Evolutionary conservation across 1,139 yeast species (phyloP).

Genomic region (Suhomyces anneliseae): DNA sequence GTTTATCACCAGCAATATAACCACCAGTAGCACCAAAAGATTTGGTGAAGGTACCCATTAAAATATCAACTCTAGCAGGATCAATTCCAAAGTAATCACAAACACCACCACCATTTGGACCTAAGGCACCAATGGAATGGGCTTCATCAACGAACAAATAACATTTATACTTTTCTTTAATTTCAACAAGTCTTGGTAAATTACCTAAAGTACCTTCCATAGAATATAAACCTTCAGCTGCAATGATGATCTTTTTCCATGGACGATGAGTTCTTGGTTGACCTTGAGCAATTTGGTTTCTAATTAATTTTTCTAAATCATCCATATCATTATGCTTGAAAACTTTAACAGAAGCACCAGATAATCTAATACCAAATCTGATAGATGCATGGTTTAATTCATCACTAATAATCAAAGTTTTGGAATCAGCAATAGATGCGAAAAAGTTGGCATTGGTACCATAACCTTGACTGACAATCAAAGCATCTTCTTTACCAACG

Average conservation of each 20-base stretch:
- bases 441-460: conserved; percentile 95
- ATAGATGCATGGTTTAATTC: conserved; percentile 95
- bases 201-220: conserved; percentile 98
- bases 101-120: conserved; percentile 90
- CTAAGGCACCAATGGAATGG: conserved; percentile 97
- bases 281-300: conserved; percentile 92
- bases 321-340: conserved; percentile 91
- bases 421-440: conserved; percentile 77
- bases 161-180: conserved; percentile 84
- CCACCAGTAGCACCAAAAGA: conserved; percentile 99
- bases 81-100: conserved; percentile 88
- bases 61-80: conserved; percentile 73
- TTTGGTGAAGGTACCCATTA: conserved; percentile 97
- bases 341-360: conserved; percentile 92
- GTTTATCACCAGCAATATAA: conserved; percentile 74
- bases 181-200: conserved; percentile 70
- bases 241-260: conserved; percentile 90
- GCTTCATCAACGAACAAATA: conserved; percentile 95
- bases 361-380: conserved; percentile 88
- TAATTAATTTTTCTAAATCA: conserved; percentile 70
- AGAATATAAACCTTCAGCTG: conserved; percentile 93
- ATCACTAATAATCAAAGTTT: conserved; percentile 89
- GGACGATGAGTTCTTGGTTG: conserved; percentile 97
- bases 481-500: conserved; percentile 87
- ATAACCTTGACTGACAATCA: conserved; percentile 90